Conservation (phyloP, 768 basidiomycete species). For the Floccularia luteovirens region DNA sequence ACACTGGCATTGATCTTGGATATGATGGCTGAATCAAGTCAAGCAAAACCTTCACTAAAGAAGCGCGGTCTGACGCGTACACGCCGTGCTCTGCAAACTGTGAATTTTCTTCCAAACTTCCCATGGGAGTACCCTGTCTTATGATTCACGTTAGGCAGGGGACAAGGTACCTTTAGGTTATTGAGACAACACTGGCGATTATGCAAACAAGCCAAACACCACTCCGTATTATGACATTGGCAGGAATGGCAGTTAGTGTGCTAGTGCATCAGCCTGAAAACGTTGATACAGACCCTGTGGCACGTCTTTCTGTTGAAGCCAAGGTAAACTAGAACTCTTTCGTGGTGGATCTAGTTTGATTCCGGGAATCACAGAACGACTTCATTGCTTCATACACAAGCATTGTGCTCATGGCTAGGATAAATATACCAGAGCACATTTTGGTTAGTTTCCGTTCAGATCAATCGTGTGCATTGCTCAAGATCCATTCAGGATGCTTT, state of each 20-base stretch:
- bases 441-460: conserved; percentile 31
- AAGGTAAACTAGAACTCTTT: conserved; percentile 27
- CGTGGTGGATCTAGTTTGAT: background rate
- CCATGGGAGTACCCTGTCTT: background rate
- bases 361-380: conserved; percentile 31
- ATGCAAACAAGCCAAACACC: conserved; percentile 41
- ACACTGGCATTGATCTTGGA: conserved; percentile 58
- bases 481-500: conserved; percentile 35
- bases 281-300: conserved; percentile 33
- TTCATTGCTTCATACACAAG: conserved; percentile 54
- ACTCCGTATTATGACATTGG: conserved; percentile 35
- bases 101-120: conserved; percentile 21
- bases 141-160: too few species aligned
- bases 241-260: conserved; percentile 69
- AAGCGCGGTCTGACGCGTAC: conserved; percentile 53
- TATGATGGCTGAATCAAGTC: conserved; percentile 42
- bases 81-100: conserved; percentile 63
- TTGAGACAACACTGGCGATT: conserved; percentile 43
- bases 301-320: conserved; percentile 32
- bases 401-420: conserved; percentile 62
- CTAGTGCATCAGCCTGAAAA: conserved; percentile 60
- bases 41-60: conserved; percentile 51
- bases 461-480: background rate
- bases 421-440: conserved; percentile 48
- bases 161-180: conserved; percentile 38